Base-by-base conservation (phyloP, 2,329 filamentous ascomycete species). In the Cylindrodendrum hubeiense region DNA sequence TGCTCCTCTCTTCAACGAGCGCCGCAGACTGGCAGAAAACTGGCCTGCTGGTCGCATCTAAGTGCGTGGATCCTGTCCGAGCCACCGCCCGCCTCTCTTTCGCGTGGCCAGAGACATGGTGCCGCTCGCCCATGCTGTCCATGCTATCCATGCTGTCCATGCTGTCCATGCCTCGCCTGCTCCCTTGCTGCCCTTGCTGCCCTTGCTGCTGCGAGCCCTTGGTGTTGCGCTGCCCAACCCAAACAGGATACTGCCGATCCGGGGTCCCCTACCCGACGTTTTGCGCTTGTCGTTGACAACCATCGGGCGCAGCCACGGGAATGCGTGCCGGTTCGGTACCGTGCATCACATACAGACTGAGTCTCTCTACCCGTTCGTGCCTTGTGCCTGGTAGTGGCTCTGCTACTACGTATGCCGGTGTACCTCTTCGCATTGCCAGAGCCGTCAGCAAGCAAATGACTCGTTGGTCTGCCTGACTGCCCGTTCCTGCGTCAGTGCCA, bases 221-320 rank as follows among this genome's bases (percentile, higher is more conserved):
- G n/a, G 10, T 12, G 26, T 28, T 21, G 6, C 22, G 41, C 19
- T 39, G n/a, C 41, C 34, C 44, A 44, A 28, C 62, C 70, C 60
- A 44, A 49, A 63, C 55, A 52, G 59, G 67, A 58, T 46, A 72
- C 43, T 53, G 67, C 69, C 66, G 70, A 72, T 71, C 70, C 24
- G 63, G 70, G 61, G 67, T 53, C 34, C 8, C 41, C 52, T 50
- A 59, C 58, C 54, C 52, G 59, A 21, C n/a, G 13, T 50, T 63
- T 39, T 39, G 15, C 37, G 55, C 64, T 61, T 63, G 66, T 43
- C 63, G 60, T 21, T 34, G 33, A 47, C 68, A n/a, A 26, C 6
- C 9, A 17, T n/a, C 28, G 24, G 44, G n/a, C 26, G 8, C 17
- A 19, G 24, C 9, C 2, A 30, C 37, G 37, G 37, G 37, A 39